Conservation (phyloP, 768 basidiomycete genomes). For the Chalciporus chontae region DNA sequence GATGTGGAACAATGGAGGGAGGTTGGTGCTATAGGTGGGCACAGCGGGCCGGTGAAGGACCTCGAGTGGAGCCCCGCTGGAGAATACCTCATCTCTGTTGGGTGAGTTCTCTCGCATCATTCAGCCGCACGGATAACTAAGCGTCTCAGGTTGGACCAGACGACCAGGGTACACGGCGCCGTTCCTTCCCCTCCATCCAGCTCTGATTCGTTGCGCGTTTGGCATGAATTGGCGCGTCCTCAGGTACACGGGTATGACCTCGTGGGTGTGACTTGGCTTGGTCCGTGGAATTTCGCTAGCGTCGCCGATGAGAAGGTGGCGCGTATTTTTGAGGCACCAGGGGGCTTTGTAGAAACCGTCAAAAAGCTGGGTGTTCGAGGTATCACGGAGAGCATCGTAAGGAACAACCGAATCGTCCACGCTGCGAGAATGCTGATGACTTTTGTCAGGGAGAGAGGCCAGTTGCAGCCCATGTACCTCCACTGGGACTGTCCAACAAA, state of each 20-base stretch:
- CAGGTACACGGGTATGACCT: slow-evolving; percentile 98
- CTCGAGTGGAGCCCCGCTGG: slow-evolving; percentile 86
- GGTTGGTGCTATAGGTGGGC: slow-evolving; percentile 78
- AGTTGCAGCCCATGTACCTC: slow-evolving; percentile 83
- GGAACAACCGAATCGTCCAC: neutral
- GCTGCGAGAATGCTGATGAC: slow-evolving; percentile 3
- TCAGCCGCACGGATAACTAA: neutral
- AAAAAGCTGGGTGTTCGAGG: slow-evolving; percentile 46
- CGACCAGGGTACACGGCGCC: slow-evolving; percentile 82
- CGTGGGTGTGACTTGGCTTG: slow-evolving; percentile 72
- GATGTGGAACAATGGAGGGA: slow-evolving; percentile 64
- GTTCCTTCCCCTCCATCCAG: slow-evolving; percentile 23
- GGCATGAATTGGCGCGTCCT: slow-evolving; percentile 90
- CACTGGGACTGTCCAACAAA: slow-evolving; percentile 92
- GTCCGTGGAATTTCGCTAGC: slow-evolving; percentile 76
- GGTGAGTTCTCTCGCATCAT: slow-evolving; percentile 45
- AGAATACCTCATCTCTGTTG: slow-evolving; percentile 80
- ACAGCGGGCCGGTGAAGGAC: slow-evolving; percentile 74
- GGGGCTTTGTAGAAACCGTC: slow-evolving; percentile 67
- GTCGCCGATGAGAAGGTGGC: slow-evolving; percentile 96
- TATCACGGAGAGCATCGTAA: slow-evolving; percentile 51
- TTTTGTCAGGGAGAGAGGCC: slow-evolving; percentile 55
- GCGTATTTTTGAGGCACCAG: slow-evolving; percentile 89
- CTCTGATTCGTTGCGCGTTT: slow-evolving; percentile 32
- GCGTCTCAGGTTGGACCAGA: slow-evolving; percentile 74